Conservation (phyloP, 2,329 filamentous ascomycete species). For the Ophiostoma quercus region DNA sequence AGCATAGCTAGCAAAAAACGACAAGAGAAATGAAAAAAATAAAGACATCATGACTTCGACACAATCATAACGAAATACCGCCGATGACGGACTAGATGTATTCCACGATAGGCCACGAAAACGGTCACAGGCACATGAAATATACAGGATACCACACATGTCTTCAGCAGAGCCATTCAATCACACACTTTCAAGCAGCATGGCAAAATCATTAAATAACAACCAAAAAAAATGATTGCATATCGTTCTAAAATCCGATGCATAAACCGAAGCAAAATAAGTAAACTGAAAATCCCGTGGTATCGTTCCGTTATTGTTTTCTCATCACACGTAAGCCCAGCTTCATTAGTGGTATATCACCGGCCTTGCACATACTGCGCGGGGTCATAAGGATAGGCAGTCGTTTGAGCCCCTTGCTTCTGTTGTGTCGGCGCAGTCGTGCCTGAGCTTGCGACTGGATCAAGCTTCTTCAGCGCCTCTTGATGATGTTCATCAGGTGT, state of each 20-base stretch:
- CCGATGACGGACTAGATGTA: background rate
- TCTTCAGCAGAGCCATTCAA: background rate
- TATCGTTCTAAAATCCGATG: background rate
- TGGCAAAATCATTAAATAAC: background rate
- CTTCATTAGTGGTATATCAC: background rate
- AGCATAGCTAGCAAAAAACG: background rate
- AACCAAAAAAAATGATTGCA: background rate
- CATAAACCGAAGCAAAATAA: background rate
- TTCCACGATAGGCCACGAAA: background rate
- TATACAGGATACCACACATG: background rate
- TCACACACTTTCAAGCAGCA: background rate
- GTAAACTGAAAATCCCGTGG: constrained; percentile 16
- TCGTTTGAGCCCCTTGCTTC: background rate
- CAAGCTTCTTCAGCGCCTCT: constrained; percentile 31
- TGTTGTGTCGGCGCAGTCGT: background rate
- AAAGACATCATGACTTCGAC: too few relatives aligned
- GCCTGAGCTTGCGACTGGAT: constrained; percentile 16
- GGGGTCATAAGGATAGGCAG: background rate
- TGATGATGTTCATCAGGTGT: constrained; percentile 40
- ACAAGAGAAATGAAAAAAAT: background rate
- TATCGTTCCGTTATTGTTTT: constrained; percentile 17
- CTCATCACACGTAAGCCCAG: background rate
- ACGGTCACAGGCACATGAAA: background rate
- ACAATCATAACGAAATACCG: background rate
- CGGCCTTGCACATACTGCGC: background rate